These are phyloP conservation scores for Nidularia sp. DNA, from an alignment of 768 basidiomycete species.

Conservation along the genomic window DNA sequence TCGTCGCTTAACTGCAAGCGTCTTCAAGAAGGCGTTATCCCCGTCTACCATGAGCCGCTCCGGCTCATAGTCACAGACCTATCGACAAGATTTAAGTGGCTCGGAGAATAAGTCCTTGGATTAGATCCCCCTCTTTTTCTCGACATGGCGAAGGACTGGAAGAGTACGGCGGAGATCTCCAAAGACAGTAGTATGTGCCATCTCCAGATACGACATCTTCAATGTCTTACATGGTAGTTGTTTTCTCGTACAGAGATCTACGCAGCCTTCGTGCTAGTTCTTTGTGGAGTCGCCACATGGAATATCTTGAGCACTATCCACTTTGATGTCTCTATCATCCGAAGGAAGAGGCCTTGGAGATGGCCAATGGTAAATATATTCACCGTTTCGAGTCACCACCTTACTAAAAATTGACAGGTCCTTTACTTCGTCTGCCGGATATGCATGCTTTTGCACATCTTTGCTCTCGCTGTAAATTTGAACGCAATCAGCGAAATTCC, in stretches of 20 bases:
- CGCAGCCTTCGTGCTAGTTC: conserved; percentile 23
- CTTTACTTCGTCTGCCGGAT: conserved; percentile 27
- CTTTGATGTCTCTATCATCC: conserved; percentile 26
- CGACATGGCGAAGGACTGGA: conserved; percentile 20
- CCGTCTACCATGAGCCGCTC: too few relatives aligned
- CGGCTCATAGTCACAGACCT: too few relatives aligned
- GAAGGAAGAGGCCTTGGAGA: conserved; percentile 21
- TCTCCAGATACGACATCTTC: background rate
- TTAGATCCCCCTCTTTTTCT: too few relatives aligned
- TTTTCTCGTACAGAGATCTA: conserved; percentile 16
- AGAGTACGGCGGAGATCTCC: conserved; percentile 20
- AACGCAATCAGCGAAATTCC: conserved; percentile 27
- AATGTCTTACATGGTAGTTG: background rate
- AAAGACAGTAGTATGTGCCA: conserved; percentile 19
- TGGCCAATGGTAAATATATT: conserved; percentile 25
- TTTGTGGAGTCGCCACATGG: conserved; percentile 27
- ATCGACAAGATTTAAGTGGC: too few relatives aligned
- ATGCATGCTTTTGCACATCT: conserved; percentile 27
- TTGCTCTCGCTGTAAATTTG: conserved; percentile 24
- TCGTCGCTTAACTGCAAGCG: too few relatives aligned
- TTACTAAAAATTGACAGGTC: conserved; percentile 10
- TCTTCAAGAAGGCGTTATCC: too few relatives aligned
- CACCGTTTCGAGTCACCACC: background rate
- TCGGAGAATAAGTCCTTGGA: too few relatives aligned
- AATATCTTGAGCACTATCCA: conserved; percentile 21